A percentile compares a stretch with the other conserved stretches of the same genome.
Conservation (phyloP, 257 asterid genomes). For the Fraxinus quadrangulata region DNA sequence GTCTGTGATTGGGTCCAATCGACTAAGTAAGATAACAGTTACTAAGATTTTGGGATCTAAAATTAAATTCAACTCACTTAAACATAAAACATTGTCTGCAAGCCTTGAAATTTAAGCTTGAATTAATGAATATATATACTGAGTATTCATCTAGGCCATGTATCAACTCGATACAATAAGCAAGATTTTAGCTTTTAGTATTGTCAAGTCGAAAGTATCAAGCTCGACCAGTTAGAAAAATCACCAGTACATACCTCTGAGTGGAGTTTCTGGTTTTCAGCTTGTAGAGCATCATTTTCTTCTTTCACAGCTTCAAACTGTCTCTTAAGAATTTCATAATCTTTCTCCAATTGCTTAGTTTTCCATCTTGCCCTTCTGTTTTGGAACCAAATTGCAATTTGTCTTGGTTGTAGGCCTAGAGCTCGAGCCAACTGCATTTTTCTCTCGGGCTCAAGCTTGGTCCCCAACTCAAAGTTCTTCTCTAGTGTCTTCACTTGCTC, state of each 20-base stretch:
- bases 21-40: background rate
- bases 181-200: background rate
- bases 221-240: background rate
- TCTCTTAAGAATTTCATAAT: slow-evolving; percentile 50
- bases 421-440: slow-evolving; percentile 63
- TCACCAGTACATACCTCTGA: slow-evolving; percentile 43
- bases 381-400: slow-evolving; percentile 67
- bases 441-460: slow-evolving; percentile 65
- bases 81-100: too few relatives aligned
- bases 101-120: too few relatives aligned
- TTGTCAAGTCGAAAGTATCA: background rate
- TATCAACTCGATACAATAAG: background rate
- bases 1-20: slow-evolving; percentile 1
- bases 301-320: slow-evolving; percentile 54
- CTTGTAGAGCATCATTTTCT: slow-evolving; percentile 50
- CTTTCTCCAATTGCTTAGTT: slow-evolving; percentile 61
- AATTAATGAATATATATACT: background rate
- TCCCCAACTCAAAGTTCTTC: slow-evolving; percentile 52
- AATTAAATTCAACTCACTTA: background rate
- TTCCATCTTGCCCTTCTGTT: slow-evolving; percentile 69
- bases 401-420: slow-evolving; percentile 68
- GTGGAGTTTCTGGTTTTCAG: slow-evolving; percentile 54
- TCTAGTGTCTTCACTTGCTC: slow-evolving; percentile 63
- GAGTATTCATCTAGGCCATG: background rate
- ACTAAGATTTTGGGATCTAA: background rate